phyloP scores from a whole-genome alignment of 2,329 filamentous ascomycete species.

The Penicillium sp. region DNA sequence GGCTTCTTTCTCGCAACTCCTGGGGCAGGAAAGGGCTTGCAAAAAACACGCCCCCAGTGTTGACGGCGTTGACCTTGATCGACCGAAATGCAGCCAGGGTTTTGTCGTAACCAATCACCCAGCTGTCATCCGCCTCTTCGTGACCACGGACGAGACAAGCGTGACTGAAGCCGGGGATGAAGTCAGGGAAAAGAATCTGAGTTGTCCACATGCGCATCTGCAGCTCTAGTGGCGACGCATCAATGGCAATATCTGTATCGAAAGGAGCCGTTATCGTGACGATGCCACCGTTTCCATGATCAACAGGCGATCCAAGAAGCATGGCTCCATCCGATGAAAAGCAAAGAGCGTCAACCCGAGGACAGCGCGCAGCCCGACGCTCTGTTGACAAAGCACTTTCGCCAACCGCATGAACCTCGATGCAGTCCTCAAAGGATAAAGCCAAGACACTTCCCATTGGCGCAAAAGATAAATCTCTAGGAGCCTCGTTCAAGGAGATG shows the following conservation, averaged over 20 bases:
- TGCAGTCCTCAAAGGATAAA: constrained; percentile 79
- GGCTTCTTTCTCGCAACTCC: constrained; percentile 54
- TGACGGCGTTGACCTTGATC: constrained; percentile 66
- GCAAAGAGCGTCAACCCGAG: constrained; percentile 64
- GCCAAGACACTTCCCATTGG: constrained; percentile 77
- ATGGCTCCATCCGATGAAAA: constrained; percentile 76
- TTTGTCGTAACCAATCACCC: constrained; percentile 72
- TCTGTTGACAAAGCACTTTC: constrained; percentile 59
- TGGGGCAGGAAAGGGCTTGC: constrained; percentile 54
- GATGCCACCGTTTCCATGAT: constrained; percentile 60
- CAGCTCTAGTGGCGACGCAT: constrained; percentile 50
- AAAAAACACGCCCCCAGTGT: constrained; percentile 74
- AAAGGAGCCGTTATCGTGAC: constrained; percentile 75
- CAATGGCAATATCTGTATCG: constrained; percentile 55
- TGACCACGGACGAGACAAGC: constrained; percentile 57
- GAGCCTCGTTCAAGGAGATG: constrained; percentile 70
- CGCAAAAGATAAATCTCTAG: constrained; percentile 71
- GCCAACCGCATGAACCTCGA: constrained; percentile 74
- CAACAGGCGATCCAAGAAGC: constrained; percentile 66
- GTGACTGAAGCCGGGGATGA: constrained; percentile 72
- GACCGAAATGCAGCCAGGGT: constrained; percentile 72
- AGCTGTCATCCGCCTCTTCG: constrained; percentile 57
- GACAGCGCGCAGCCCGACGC: constrained; percentile 70
- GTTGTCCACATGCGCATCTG: constrained; percentile 77
- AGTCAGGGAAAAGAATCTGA: constrained; percentile 76